These are phyloP conservation scores for Myochromella boudieri DNA, from an alignment of 768 basidiomycete genomes.

Conservation along the genomic window DNA sequence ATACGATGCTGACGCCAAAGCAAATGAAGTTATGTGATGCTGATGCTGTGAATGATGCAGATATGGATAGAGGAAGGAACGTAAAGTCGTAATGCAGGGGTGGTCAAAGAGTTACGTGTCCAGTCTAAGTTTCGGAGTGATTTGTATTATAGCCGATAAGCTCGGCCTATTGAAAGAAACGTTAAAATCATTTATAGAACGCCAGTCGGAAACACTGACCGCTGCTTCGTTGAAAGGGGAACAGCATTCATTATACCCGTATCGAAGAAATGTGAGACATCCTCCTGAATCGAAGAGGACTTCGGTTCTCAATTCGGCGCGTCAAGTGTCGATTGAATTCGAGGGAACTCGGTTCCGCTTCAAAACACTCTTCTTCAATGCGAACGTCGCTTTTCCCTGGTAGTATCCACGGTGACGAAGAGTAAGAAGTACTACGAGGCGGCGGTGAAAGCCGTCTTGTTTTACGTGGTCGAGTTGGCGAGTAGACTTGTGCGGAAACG, in stretches of 20 bases:
- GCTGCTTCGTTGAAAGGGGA: too few species aligned
- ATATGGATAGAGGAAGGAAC: constrained; percentile 7
- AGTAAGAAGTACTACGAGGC: constrained; percentile 33
- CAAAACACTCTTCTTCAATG: constrained; percentile 32
- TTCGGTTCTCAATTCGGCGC: constrained; percentile 39
- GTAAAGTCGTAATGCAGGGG: constrained; percentile 8
- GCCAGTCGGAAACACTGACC: too few species aligned
- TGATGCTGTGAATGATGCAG: constrained; percentile 19
- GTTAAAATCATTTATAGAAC: too few species aligned
- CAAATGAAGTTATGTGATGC: constrained; percentile 17
- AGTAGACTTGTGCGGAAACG: constrained; percentile 8
- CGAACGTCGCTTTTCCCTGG: constrained; percentile 29
- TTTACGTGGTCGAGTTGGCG: constrained; percentile 18
- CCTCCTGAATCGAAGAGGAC: constrained; percentile 25
- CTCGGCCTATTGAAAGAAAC: constrained; percentile 7
- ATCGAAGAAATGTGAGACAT: constrained; percentile 15
- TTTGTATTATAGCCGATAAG: constrained; percentile 9
- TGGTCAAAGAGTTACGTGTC: constrained; percentile 1
- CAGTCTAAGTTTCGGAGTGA: constrained; percentile 2
- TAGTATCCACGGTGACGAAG: constrained; percentile 36
- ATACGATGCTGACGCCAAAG: constrained; percentile 16
- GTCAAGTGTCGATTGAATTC: constrained; percentile 42
- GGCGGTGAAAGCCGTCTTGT: constrained; percentile 29
- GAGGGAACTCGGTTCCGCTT: constrained; percentile 30
- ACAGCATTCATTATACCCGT: constrained; percentile 12